Evolutionary conservation across 257 asterid genomes (phyloP).

Genomic region (Petrea volubilis): DNA sequence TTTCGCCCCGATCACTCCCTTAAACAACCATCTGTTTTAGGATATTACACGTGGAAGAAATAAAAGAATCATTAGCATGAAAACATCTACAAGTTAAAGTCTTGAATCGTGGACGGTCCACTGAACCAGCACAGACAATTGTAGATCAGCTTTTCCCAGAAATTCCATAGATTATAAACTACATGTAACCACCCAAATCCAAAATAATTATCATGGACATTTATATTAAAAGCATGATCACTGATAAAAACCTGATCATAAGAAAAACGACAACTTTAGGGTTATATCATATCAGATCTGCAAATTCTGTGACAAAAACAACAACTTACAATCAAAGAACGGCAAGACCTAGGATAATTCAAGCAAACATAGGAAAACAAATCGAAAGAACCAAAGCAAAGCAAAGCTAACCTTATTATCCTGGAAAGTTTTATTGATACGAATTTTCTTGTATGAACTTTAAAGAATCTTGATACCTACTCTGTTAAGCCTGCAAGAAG

Average conservation of each 20-base stretch:
- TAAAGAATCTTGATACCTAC: constrained; percentile 19
- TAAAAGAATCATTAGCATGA: neutral
- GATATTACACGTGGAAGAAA: neutral
- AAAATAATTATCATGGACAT: neutral
- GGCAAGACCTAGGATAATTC: constrained; percentile 13
- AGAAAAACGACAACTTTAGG: neutral
- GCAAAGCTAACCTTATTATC: constrained; percentile 18
- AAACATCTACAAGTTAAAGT: neutral
- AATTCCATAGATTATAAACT: constrained; percentile 5
- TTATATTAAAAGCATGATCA: neutral
- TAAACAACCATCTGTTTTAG: neutral
- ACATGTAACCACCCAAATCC: constrained; percentile 6
- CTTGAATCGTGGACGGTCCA: constrained; percentile 1
- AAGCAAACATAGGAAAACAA: neutral
- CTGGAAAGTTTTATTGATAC: neutral
- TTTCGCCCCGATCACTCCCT: neutral
- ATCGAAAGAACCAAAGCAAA: constrained; percentile 2
- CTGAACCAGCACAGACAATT: neutral
- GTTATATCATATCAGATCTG: constrained; percentile 33
- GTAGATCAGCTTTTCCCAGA: neutral
- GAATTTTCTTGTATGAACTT: constrained; percentile 12
- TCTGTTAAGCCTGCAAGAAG: constrained; percentile 14
- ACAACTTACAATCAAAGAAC: neutral
- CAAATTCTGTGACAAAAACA: constrained; percentile 12
- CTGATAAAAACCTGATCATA: neutral